A percentile compares a stretch with the other conserved stretches of the same genome.
Conservation (phyloP, 768 basidiomycete species). For the Hydnomerulius pinastri region DNA sequence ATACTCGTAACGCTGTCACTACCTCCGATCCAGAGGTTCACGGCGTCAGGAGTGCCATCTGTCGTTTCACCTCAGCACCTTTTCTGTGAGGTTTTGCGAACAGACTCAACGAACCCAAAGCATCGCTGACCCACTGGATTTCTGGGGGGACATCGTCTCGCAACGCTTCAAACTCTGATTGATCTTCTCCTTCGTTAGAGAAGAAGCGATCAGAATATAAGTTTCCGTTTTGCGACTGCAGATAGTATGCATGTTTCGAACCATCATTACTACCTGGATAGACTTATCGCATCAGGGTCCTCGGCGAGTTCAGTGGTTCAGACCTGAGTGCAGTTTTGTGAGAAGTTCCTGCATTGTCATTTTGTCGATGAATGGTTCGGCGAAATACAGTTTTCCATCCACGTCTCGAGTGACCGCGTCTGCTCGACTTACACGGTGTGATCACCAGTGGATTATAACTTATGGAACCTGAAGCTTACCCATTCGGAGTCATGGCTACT, state of each 20-base stretch:
- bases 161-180: slow-evolving; percentile 64
- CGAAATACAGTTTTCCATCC: slow-evolving; percentile 66
- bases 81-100: neutral
- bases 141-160: slow-evolving; percentile 68
- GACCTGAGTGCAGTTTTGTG: slow-evolving; percentile 39
- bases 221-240: slow-evolving; percentile 94
- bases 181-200: slow-evolving; percentile 29
- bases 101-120: slow-evolving; percentile 60
- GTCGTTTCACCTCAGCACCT: slow-evolving; percentile 2
- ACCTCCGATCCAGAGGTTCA: slow-evolving; percentile 92
- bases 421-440: slow-evolving; percentile 53
- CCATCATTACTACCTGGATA: neutral
- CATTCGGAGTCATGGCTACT: slow-evolving; percentile 82
- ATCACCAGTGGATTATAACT: too few species aligned
- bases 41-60: slow-evolving; percentile 79
- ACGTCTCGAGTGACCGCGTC: slow-evolving; percentile 65
- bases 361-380: slow-evolving; percentile 67
- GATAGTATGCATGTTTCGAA: slow-evolving; percentile 54
- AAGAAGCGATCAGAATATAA: slow-evolving; percentile 55
- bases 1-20: slow-evolving; percentile 76
- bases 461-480: slow-evolving; percentile 60
- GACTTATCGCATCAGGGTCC: neutral
- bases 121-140: slow-evolving; percentile 74
- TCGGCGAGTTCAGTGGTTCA: slow-evolving; percentile 7
- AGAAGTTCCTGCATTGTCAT: slow-evolving; percentile 69